Base-by-base conservation (phyloP, 2,329 filamentous ascomycete species). In the Aquanectria penicillioides region DNA sequence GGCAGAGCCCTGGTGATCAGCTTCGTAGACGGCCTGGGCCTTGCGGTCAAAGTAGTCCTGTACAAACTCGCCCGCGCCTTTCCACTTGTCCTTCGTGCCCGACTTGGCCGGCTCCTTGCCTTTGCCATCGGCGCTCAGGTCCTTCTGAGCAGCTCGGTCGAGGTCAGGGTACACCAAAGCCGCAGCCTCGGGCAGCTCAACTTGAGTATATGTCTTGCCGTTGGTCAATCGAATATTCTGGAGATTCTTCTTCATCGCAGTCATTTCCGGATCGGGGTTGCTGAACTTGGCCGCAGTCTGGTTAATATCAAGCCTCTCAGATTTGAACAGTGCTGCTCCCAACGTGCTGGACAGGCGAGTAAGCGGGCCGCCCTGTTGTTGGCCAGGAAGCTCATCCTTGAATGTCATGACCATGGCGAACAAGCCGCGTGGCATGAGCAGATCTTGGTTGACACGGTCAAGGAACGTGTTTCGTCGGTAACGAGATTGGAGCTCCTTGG, bases 331-430 rank as follows among this genome's bases (percentile, higher is more conserved):
- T 5, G 38, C 22, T 0, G 49, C 29, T 7, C 49, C 49, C 3
- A 53, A 15, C 4, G 49, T 36, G 22, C 49, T n/a, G 5, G 49
- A 53, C n/a, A 52, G 13, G 4, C 38, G 49, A 18, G 20, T 18
- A 8, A 44, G 12, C 1, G 49, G 49, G 2, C 49, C 49, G 11
- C 23, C 25, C 29, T 53, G 49, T 17, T 53, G 49, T 29, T 53
- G 38, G 28, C 25, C 33, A 23, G 49, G 49, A 5, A 44, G 38
- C 29, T 53, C 22, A 2, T 53, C 49, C 13, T 56, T 56, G 17
- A 49, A 56, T 5, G 52, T 23, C 43, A 56, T 48, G 13, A 56
- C 44, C 52, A 56, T 56, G 26, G 43, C 44, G n/a, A 34, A 56
- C 1, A 56, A 37, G 0, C 50, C 50, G 37, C 50, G 50, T 12